These are phyloP conservation scores for Linum trigynum DNA, from an alignment of 345 rosid genomes.

Conservation along the genomic window DNA sequence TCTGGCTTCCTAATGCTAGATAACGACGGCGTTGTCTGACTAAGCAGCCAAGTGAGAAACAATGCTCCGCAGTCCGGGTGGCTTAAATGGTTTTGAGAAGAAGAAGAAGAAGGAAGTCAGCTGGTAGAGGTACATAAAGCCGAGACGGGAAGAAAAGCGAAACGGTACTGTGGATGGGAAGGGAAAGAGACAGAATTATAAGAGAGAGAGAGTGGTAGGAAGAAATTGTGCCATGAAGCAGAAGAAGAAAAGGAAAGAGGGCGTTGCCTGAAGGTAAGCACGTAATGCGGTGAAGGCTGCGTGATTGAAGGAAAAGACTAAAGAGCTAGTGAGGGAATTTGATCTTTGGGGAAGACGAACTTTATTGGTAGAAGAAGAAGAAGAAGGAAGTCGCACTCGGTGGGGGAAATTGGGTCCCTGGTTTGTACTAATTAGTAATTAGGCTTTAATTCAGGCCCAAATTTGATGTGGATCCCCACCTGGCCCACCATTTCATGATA, in stretches of 20 bases:
- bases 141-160: background rate
- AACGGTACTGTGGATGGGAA: too few relatives aligned
- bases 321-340: slow-evolving; percentile 1
- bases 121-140: too few relatives aligned
- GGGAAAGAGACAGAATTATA: background rate
- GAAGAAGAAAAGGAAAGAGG: background rate
- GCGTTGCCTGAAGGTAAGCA: too few relatives aligned
- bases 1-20: background rate
- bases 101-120: too few relatives aligned
- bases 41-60: background rate
- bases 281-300: background rate
- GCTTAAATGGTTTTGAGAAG: background rate
- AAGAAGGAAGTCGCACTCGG: too few relatives aligned
- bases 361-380: too few relatives aligned
- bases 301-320: too few relatives aligned
- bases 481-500: too few relatives aligned
- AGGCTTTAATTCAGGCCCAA: too few relatives aligned
- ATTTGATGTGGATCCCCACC: too few relatives aligned
- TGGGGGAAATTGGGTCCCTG: too few relatives aligned
- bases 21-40: background rate
- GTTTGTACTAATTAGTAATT: too few relatives aligned
- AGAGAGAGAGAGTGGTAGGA: background rate
- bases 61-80: background rate
- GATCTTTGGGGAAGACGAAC: background rate
- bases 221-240: background rate